Base-by-base conservation (phyloP, 2,329 filamentous ascomycete species). In the Colletotrichum sp. region DNA sequence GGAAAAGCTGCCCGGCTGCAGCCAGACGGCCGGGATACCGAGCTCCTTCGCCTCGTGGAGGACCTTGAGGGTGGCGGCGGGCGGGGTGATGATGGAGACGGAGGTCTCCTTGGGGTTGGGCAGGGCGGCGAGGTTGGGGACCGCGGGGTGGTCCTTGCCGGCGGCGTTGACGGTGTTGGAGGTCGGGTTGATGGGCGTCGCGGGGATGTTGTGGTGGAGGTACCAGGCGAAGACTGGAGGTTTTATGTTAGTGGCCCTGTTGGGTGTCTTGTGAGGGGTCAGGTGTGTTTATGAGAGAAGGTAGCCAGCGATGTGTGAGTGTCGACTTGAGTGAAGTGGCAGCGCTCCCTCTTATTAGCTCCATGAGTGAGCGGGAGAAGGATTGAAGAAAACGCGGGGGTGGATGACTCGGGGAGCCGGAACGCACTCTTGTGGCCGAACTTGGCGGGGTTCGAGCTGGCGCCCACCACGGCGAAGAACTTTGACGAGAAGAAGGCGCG, bases 151-250 rank as follows among this genome's bases (percentile, higher is more conserved):
- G 66, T 90, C 86, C 77, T 89, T 87, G 66, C 77, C 79, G 34
- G 80, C 77, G 62, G 81, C 81, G n/a, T 88, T 87, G 81, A 98
- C 94, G 73, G 88, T 87, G 8, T 92, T 82, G 5, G 91, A 86
- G 64, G 89, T 89, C 0, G 96, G 96, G 85, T 98, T 98, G 84
- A 98, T 90, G 12, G 96, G 95, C 1, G 93, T 95, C 6, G 93
- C 95, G 9, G 94, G 92, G 55, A 98, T 91, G 48, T 89, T 88
- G 85, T 95, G 95, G 39, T 88, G 83, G 71, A 95, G 90, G 85
- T 98, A 98, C 96, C 96, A 98, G 16, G 91, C 91, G 82, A 98
- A 95, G 79, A 98, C 96, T 97, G 43, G 68, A 70, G 68, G 74
- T 67, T 71, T 30, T 16, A 10, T 9, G 56, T 27, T n/a, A 65